phyloP scores from a whole-genome alignment of 106 monocot genomes.

The Dendrobium chrysotoxum region DNA sequence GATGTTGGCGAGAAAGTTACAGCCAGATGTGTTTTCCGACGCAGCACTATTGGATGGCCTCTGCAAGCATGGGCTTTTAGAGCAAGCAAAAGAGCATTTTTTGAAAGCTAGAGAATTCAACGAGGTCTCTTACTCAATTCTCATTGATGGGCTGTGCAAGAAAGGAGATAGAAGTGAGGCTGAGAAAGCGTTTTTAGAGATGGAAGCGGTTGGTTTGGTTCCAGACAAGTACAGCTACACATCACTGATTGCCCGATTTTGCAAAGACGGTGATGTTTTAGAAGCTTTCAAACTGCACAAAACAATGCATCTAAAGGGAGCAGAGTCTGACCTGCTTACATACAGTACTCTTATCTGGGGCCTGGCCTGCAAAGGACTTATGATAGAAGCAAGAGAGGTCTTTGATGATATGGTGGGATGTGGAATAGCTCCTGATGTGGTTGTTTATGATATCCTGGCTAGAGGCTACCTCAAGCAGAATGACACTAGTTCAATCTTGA shows the following conservation, averaged over 20 bases:
- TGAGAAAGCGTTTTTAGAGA: slow-evolving; percentile 5
- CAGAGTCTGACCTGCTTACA: slow-evolving; percentile 16
- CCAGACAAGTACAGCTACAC: slow-evolving; percentile 21
- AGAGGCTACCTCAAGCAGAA: slow-evolving; percentile 18
- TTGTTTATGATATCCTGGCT: slow-evolving; percentile 18
- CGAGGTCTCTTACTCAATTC: slow-evolving; percentile 8
- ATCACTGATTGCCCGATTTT: slow-evolving; percentile 14
- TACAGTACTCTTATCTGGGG: slow-evolving; percentile 21
- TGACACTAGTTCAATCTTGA: slow-evolving; percentile 9
- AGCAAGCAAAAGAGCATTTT: slow-evolving; percentile 17
- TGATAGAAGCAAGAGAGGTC: slow-evolving; percentile 21
- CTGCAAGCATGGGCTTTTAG: slow-evolving; percentile 15
- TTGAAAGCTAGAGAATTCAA: slow-evolving; percentile 7
- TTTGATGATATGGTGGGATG: slow-evolving; percentile 23
- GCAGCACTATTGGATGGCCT: slow-evolving; percentile 18
- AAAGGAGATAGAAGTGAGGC: slow-evolving; percentile 14
- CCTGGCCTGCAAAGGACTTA: slow-evolving; percentile 20
- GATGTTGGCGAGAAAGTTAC: slow-evolving; percentile 11
- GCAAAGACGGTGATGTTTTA: slow-evolving; percentile 15
- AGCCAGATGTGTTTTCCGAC: neutral
- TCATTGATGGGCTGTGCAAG: slow-evolving; percentile 19
- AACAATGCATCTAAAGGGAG: slow-evolving; percentile 10
- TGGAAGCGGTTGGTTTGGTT: slow-evolving; percentile 11
- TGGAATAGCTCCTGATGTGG: slow-evolving; percentile 16
- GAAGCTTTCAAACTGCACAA: slow-evolving; percentile 15